Percentiles rank a stretch among this genome's conserved stretches.
Conservation (phyloP, 169 alveolate genomes). For the Plasmodium gonderi region DNA sequence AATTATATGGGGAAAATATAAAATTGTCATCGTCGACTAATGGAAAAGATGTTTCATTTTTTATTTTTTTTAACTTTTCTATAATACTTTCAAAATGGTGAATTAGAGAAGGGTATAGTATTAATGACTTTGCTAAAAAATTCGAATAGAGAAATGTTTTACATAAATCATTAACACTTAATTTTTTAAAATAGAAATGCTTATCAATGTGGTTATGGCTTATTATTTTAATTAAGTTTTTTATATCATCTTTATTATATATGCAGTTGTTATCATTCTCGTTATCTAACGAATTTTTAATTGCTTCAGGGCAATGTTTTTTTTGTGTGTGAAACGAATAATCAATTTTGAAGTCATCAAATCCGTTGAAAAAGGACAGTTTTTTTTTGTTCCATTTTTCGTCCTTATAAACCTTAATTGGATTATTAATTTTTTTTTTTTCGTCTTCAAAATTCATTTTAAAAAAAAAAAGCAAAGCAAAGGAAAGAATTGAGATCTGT, state of each 20-base stretch:
- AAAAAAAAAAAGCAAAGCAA: neutral
- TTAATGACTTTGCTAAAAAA: constrained; percentile 63
- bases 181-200: constrained; percentile 41
- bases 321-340: constrained; percentile 34
- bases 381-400: constrained; percentile 17
- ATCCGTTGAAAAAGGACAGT: constrained; percentile 14
- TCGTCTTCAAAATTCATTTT: constrained; percentile 32
- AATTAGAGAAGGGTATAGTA: constrained; percentile 62
- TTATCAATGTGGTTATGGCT: constrained; percentile 36
- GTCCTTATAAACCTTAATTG: constrained; percentile 14
- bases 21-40: constrained; percentile 14
- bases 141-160: constrained; percentile 66
- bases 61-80: constrained; percentile 54
- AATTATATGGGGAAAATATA: constrained; percentile 2
- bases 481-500: neutral
- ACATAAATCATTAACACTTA: constrained; percentile 43
- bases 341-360: constrained; percentile 72
- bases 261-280: neutral
- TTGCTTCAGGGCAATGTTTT: neutral
- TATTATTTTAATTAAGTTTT: constrained; percentile 56
- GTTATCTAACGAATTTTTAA: neutral
- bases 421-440: constrained; percentile 19
- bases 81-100: constrained; percentile 48
- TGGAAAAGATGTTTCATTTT: constrained; percentile 20
- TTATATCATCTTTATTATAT: constrained; percentile 27